These are phyloP conservation scores for Stevia rebaudiana DNA, from an alignment of 140 eudicot species.

Conservation along the genomic window DNA sequence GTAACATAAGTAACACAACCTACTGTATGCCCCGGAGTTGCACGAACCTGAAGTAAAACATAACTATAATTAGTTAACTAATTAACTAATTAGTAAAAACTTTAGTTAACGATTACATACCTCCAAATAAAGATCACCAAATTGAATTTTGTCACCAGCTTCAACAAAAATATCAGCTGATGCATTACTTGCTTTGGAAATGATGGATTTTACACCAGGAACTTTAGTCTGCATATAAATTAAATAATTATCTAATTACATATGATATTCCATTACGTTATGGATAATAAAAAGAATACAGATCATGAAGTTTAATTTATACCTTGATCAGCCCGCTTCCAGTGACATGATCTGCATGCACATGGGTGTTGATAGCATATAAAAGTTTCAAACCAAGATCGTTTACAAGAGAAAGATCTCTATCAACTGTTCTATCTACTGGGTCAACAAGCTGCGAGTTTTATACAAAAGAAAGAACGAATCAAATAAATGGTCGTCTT, in stretches of 20 bases:
- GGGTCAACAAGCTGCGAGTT: conserved; percentile 85
- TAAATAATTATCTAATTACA: background rate
- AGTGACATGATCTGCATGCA: conserved; percentile 97
- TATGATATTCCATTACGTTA: conserved; percentile 1
- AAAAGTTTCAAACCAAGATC: conserved; percentile 89
- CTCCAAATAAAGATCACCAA: conserved; percentile 87
- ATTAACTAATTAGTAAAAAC: background rate
- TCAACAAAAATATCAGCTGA: conserved; percentile 81
- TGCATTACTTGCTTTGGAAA: conserved; percentile 89
- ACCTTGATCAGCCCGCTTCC: conserved; percentile 88
- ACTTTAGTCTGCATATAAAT: conserved; percentile 57
- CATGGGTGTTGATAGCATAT: conserved; percentile 93
- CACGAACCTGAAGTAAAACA: conserved; percentile 61
- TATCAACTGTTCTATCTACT: conserved; percentile 82
- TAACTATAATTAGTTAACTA: background rate
- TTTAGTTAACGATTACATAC: conserved; percentile 25
- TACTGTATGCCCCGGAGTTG: conserved; percentile 92
- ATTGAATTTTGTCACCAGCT: conserved; percentile 73
- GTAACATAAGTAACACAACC: conserved; percentile 98
- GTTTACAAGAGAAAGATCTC: conserved; percentile 74
- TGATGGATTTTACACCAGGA: conserved; percentile 82
- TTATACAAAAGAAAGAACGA: background rate
- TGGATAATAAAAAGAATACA: conserved; percentile 5
- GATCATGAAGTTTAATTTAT: background rate
- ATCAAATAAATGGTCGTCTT: conserved; percentile 9